Conservation (phyloP, 129 eudicot species). For the Daucus carota region DNA sequence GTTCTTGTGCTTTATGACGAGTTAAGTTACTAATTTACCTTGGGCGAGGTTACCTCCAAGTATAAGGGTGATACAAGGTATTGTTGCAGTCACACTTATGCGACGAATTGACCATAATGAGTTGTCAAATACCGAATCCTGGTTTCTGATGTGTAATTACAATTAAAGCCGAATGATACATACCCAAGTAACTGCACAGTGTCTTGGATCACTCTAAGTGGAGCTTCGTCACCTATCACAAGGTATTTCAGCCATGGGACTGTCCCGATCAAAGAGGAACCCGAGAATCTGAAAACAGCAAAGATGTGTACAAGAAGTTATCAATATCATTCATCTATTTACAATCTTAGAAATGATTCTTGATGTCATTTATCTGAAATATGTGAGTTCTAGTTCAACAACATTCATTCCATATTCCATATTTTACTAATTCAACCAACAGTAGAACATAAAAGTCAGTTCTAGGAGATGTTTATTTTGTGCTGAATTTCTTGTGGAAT, state of each 20-base stretch:
- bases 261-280: slow-evolving; percentile 60
- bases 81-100: slow-evolving; percentile 31
- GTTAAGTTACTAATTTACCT: slow-evolving; percentile 33
- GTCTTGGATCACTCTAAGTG: slow-evolving; percentile 64
- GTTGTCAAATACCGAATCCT: background rate
- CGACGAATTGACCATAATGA: background rate
- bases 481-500: background rate
- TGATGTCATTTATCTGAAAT: too few relatives aligned
- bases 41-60: slow-evolving; percentile 91
- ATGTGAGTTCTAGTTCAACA: background rate
- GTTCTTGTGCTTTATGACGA: background rate
- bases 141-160: background rate
- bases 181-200: slow-evolving; percentile 75
- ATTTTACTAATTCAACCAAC: background rate
- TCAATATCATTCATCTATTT: background rate
- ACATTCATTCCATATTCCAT: background rate
- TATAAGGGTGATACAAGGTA: slow-evolving; percentile 89
- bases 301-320: background rate
- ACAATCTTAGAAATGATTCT: background rate
- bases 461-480: background rate
- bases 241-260: slow-evolving; percentile 50
- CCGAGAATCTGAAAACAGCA: slow-evolving; percentile 53
- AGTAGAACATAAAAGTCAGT: background rate
- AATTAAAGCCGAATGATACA: slow-evolving; percentile 2
- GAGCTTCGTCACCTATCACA: slow-evolving; percentile 62